Percentiles rank a stretch among this genome's conserved stretches.
Evolutionary conservation across 768 basidiomycete genomes (phyloP).

Genomic region (Mycena venus): DNA sequence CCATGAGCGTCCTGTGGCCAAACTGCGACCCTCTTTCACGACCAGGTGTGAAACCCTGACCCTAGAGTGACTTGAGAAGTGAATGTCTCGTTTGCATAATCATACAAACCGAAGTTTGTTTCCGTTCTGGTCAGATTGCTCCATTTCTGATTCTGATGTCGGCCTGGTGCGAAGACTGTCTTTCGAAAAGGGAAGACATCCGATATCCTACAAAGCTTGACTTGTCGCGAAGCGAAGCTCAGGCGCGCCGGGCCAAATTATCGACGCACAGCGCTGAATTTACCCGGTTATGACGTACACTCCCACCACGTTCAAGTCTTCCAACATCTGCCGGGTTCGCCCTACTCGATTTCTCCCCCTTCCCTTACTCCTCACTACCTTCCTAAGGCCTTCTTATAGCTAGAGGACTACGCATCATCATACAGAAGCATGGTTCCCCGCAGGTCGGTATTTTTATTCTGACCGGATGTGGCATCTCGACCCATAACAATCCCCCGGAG

Average conservation of each 20-base stretch:
- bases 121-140: background rate
- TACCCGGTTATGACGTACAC: conserved; percentile 23
- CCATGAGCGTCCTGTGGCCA: background rate
- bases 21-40: background rate
- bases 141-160: background rate
- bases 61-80: conserved; percentile 21
- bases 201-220: conserved; percentile 8
- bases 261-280: conserved; percentile 1
- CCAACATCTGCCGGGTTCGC: background rate
- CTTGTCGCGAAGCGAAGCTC: conserved; percentile 22
- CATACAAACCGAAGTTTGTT: background rate
- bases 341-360: background rate
- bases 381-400: background rate
- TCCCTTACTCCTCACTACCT: background rate
- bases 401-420: background rate
- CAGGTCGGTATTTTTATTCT: background rate
- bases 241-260: background rate
- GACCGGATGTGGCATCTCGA: background rate
- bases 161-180: background rate
- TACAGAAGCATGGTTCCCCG: background rate
- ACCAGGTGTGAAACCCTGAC: conserved; percentile 10
- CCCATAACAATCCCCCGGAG: background rate
- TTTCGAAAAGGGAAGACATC: conserved; percentile 7
- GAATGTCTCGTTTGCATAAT: conserved; percentile 4
- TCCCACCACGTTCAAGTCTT: conserved; percentile 18